A percentile compares a stretch with the other conserved stretches of the same genome.
These are phyloP conservation scores for Backusella sp. DNA, from an alignment of 192 early-diverging fungal species.

Conservation along the genomic window DNA sequence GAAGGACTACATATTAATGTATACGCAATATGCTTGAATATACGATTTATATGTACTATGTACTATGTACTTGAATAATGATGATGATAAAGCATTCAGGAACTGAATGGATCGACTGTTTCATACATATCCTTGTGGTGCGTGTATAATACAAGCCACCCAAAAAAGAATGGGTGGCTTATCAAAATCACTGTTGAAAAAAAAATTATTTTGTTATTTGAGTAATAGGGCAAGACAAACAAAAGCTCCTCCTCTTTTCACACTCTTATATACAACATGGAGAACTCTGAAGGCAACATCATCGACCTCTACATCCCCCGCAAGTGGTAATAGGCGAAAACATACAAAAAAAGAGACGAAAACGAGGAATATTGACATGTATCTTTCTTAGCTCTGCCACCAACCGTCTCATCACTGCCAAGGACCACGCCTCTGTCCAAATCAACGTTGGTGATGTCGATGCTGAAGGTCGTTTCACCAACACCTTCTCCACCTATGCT, in stretches of 20 bases:
- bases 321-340: conserved; percentile 71
- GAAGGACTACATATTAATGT: no score
- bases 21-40: no score
- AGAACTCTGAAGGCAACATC: conserved; percentile 45
- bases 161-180: conserved; percentile 10
- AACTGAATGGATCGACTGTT: no score
- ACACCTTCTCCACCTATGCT: conserved; percentile 80
- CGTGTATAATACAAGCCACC: background rate
- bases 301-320: conserved; percentile 93
- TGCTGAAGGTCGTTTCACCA: conserved; percentile 73
- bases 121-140: no score
- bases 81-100: no score
- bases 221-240: background rate
- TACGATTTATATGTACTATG: no score
- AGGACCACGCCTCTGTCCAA: conserved; percentile 98
- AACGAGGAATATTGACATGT: background rate
- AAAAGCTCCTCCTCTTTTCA: conserved; percentile 3
- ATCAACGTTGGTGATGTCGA: conserved; percentile 95
- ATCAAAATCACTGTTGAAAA: conserved; percentile 1
- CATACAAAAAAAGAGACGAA: background rate
- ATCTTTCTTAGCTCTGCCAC: conserved; percentile 80
- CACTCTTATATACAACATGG: conserved; percentile 31
- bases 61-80: no score
- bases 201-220: conserved; percentile 11
- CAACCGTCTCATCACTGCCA: conserved; percentile 94